Base-by-base conservation (phyloP, 805 yeast species). In the Spathaspora hagerdaliae region DNA sequence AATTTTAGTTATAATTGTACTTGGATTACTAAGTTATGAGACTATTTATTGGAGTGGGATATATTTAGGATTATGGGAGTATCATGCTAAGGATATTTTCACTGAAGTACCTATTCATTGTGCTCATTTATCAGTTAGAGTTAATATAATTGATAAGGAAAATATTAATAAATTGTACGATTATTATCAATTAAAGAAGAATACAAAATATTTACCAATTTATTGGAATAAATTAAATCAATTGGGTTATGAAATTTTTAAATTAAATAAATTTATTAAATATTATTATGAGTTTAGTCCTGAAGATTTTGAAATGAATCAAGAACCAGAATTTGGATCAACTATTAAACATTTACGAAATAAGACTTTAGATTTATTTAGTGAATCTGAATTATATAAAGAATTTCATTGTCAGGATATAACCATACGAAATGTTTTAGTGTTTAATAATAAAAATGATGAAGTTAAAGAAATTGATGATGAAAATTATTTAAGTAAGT, bases 251-350 rank as follows among this genome's bases (percentile, higher is more conserved):
- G 46, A 48, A 3, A 42, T 60, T 5, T 64, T 65, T 46, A 48
- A 51, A 9, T 43, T 55, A 42, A 46, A 53, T n/a, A 42, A 51
- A 31, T 62, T 45, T 44, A 57, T 85, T 31, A 69, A 68, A 26
- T 87, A 82, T 58, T 86, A 85, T 60, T 74, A 85, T 52, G 95
- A 87, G 58, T 87, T 87, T 62, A 79, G 87, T 29, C 94, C 95
- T 0, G 91, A 84, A 53, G 96, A 87, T 55, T 87, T 80, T 58
- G 81, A 79, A 49, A 60, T 64, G 52, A 77, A 77, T 49, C 78
- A 64, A 6, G 61, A 86, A 46, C 84, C 82, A 5, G 91, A 80
- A 48, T 75, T 72, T 44, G 96, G 96, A 1, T 80, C 91, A 8
- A 78, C 83, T 14, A 71, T 91, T 31, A 75, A 70, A 13, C 80